Conservation (phyloP, 495 filamentous ascomycete genomes). For the Friedmanniomyces simplex region DNA sequence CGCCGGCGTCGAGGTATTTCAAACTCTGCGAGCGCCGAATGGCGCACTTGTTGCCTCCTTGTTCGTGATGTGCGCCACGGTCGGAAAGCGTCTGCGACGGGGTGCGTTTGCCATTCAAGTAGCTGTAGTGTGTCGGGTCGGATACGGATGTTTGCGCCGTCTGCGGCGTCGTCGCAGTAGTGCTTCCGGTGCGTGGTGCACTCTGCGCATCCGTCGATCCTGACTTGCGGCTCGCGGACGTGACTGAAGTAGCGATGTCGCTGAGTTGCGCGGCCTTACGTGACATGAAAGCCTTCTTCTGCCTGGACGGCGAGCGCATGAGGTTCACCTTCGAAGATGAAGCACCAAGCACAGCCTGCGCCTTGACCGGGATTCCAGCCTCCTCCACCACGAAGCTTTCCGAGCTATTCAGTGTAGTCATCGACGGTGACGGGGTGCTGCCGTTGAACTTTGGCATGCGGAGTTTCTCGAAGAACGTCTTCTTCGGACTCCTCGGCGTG, state of each 20-base stretch:
- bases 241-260: not conserved
- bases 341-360: conserved; percentile 20
- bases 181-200: conserved; percentile 3
- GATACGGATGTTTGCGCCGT: conserved; percentile 14
- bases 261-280: not conserved
- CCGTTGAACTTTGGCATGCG: conserved; percentile 16
- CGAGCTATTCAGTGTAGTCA: conserved; percentile 1
- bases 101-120: not conserved
- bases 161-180: conserved; percentile 10
- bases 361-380: conserved; percentile 20
- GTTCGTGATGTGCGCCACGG: not conserved
- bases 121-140: conserved; percentile 16
- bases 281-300: conserved; percentile 10
- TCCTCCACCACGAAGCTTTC: not conserved
- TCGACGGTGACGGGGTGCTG: conserved; percentile 1
- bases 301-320: conserved; percentile 16
- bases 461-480: conserved; percentile 27
- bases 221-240: not conserved
- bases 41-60: not conserved
- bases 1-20: conserved; percentile 15
- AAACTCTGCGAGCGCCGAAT: conserved; percentile 19
- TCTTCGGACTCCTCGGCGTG: conserved; percentile 28
- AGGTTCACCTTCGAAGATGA: conserved; percentile 4
- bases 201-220: not conserved
- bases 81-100: conserved; percentile 2